Evolutionary conservation across 805 yeast genomes (phyloP), one percentile per base, ranked within the genome.

Genomic region (Suhomyces sp.): DNA sequence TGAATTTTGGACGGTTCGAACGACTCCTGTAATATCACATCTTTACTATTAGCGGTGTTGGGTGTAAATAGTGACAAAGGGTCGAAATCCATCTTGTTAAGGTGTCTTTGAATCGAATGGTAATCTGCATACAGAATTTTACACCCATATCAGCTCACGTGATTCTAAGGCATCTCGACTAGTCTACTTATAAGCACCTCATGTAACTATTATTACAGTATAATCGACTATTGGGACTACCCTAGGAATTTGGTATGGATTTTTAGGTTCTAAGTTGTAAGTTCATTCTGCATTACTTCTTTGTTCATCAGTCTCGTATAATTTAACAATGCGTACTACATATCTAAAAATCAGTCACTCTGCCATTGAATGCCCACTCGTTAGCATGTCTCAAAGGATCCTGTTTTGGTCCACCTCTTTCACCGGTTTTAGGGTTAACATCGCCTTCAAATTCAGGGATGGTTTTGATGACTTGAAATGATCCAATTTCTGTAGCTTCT

Each of bases 361-460:
- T 82, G 0, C 99, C 99, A 65, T 94, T 93, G 69, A 87, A 94
- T 7, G 97, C 86, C 83, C 96, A 94, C 62, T 92, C 98, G 48
- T 69, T 70, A 15, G 91, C 91, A 62, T 90, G 93, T 62, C 85
- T 83, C 57, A 90, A 77, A 0, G 99, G 99, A 65, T 94, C 97
- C 69, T 94, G 98, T 65, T 94, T 94, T 24, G 99, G 99, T 0
- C 99, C 99, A 47, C 97, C 97, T 22, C 87, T 78, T 71, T 94
- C 99, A 3, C 99, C 99, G 0, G 99, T 94, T 53, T 76, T 80
- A 0, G 99, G 99, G 66, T 94, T 94, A 15, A 79, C 84, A 56
- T 91, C 92, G 1, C 99, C 99, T 70, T 92, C 97, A 66, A 94
- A 94, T 64, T 94, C 99, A 2, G 97, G 96, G 51, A 91, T 86